These are phyloP conservation scores for Phalaenopsis aphrodite DNA, from an alignment of 106 monocot species.

Conservation along the genomic window DNA sequence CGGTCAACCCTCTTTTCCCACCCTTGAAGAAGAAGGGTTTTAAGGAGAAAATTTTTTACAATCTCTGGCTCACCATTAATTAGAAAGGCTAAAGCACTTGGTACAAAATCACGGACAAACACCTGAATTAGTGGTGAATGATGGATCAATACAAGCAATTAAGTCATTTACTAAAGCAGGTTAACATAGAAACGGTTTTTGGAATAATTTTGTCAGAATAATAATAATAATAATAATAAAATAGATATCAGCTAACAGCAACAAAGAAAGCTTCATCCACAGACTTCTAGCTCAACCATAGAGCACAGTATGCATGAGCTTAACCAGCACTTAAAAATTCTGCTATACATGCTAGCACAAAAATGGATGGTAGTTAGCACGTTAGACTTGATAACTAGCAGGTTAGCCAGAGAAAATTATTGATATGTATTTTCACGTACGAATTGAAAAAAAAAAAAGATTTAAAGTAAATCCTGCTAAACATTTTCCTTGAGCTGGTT, in stretches of 20 bases:
- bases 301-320: background rate
- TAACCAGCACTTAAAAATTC: background rate
- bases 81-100: slow-evolving; percentile 78
- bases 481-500: background rate
- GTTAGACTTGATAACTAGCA: background rate
- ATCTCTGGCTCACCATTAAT: slow-evolving; percentile 86
- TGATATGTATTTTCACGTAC: background rate
- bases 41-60: slow-evolving; percentile 73
- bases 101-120: slow-evolving; percentile 83
- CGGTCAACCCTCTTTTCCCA: slow-evolving; percentile 81
- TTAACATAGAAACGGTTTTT: background rate
- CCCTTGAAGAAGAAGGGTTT: slow-evolving; percentile 68
- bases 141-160: background rate
- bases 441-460: background rate
- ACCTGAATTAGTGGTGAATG: slow-evolving; percentile 31
- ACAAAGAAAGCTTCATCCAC: background rate
- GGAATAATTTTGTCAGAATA: background rate
- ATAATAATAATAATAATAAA: background rate
- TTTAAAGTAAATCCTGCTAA: background rate
- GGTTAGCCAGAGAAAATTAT: too few relatives aligned
- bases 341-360: background rate
- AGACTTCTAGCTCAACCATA: background rate
- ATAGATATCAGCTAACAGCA: background rate
- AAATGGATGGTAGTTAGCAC: background rate
- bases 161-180: background rate